Evolutionary conservation across 148 eudicot genomes (phyloP), one percentile per base, ranked within the genome.

Genomic region (Gaultheria prostrata): DNA sequence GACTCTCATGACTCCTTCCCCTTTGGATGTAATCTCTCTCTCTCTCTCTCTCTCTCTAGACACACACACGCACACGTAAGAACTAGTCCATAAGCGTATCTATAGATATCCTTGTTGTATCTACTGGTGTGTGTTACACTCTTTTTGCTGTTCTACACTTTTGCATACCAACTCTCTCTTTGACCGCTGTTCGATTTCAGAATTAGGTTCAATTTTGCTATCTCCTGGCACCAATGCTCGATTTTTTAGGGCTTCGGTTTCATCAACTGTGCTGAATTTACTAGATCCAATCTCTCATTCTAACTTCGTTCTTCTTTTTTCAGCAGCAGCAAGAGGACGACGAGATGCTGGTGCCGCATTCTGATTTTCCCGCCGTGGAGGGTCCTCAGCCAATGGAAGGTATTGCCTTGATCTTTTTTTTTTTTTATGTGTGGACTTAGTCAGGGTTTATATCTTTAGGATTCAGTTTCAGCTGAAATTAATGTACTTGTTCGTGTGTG

Each of bases 301-400:
- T 82, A 54, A 20, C 48, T 51, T 77, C 57, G 32, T 32, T 21
- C 24, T 79, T 59, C 49, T 24, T 24, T n/a, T 63, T 24, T 63
- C 24, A 5, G 69, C 69, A 63, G 87, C 85, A 87, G 87, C 83
- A 85, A 45, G 83, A 82, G 20, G 87, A 87, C 12, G 85, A 87
- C 21, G 89, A 87, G 83, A 87, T 87, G 89, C 87, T 87, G 24
- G 87, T 87, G 24, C 89, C 87, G n/a, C 87, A 82, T 82, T 82
- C 89, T 1, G 89, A 85, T 85, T 75, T 85, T 71, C 76, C 78
- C 43, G 45, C 76, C 54, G 18, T 54, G 14, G 71, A 85, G 6
- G 87, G 83, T 32, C 85, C 89, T 63, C 89, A 87, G 48, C 87
- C 89, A 51, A 83, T 87, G 87, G 87, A 87, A 82, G 87, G 89